Evolutionary conservation across 2,329 filamentous ascomycete genomes (phyloP).

Genomic region (Colletotrichum sp.): DNA sequence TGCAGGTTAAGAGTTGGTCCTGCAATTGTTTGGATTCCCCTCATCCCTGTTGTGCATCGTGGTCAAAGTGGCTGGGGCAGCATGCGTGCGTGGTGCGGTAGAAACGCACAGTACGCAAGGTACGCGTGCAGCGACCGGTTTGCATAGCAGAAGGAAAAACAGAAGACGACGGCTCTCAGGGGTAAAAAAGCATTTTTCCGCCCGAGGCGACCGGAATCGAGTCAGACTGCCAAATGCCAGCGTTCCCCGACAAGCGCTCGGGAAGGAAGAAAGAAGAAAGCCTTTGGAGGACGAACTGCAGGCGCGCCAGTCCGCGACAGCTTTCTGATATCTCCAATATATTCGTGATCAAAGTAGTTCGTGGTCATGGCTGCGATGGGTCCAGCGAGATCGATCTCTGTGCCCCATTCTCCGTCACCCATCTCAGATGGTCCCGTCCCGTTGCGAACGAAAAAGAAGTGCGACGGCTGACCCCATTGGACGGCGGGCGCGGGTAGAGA

Average conservation of each 20-base stretch:
- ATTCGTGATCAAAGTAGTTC: not conserved
- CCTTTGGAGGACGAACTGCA: not conserved
- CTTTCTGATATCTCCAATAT: not conserved
- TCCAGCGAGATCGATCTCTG: slow-evolving; percentile 19
- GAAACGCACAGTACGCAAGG: not conserved
- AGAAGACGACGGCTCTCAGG: not conserved
- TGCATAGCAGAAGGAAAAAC: not conserved
- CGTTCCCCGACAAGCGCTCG: not conserved
- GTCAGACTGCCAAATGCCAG: slow-evolving; percentile 2
- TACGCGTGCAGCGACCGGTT: not conserved
- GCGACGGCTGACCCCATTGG: slow-evolving; percentile 11
- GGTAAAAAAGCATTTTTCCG: slow-evolving; percentile 1
- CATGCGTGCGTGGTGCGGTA: not conserved
- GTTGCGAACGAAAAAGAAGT: not conserved
- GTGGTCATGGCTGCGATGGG: slow-evolving; percentile 14
- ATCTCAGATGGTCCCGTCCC: slow-evolving; percentile 20
- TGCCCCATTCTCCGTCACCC: slow-evolving; percentile 17
- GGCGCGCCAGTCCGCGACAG: not conserved
- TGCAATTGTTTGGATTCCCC: slow-evolving; percentile 8
- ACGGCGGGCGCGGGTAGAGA: slow-evolving; percentile 15
- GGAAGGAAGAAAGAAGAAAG: not conserved
- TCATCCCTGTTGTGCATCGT: slow-evolving; percentile 11
- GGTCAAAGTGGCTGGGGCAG: slow-evolving; percentile 2
- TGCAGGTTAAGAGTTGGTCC: not conserved
- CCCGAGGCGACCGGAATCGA: not conserved